Conservation (phyloP, 192 early-diverging fungal genomes). For the Funneliformis geosporum region DNA sequence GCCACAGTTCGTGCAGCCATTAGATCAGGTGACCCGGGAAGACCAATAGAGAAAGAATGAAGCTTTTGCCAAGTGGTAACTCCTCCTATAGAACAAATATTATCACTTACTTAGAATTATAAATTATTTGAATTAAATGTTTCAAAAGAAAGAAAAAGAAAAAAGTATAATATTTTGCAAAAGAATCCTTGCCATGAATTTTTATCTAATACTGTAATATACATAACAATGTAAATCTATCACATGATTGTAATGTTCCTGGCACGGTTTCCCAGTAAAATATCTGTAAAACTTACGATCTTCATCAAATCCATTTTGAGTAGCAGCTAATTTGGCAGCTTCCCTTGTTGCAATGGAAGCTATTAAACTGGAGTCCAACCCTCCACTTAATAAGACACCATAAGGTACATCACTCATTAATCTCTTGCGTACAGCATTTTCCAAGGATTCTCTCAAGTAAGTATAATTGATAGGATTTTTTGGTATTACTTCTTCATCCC, state of each 20-base stretch:
- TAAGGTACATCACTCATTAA: slow-evolving; percentile 98
- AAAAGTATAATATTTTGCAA: not conserved
- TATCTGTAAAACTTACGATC: slow-evolving; percentile 31
- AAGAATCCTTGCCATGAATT: not conserved
- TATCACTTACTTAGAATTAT: not conserved
- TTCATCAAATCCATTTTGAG: slow-evolving; percentile 53
- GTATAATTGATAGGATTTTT: slow-evolving; percentile 64
- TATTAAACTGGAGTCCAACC: slow-evolving; percentile 94
- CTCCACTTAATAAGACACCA: slow-evolving; percentile 93
- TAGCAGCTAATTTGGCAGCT: slow-evolving; percentile 65
- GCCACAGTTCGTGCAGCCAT: slow-evolving; percentile 88
- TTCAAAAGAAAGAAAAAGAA: not conserved
- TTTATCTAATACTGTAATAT: too few species aligned
- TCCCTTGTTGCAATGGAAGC: slow-evolving; percentile 91
- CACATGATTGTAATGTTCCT: not conserved
- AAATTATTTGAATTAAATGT: not conserved
- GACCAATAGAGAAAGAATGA: slow-evolving; percentile 97
- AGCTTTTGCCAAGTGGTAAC: slow-evolving; percentile 80
- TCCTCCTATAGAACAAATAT: slow-evolving; percentile 43
- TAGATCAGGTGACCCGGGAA: slow-evolving; percentile 92
- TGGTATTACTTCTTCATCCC: slow-evolving; percentile 63
- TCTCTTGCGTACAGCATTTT: slow-evolving; percentile 89
- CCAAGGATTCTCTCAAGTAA: slow-evolving; percentile 76
- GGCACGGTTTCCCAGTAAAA: not conserved
- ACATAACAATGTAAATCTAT: too few species aligned